These are phyloP conservation scores for Naganishia onofrii DNA, from an alignment of 768 basidiomycete genomes.

Conservation along the genomic window DNA sequence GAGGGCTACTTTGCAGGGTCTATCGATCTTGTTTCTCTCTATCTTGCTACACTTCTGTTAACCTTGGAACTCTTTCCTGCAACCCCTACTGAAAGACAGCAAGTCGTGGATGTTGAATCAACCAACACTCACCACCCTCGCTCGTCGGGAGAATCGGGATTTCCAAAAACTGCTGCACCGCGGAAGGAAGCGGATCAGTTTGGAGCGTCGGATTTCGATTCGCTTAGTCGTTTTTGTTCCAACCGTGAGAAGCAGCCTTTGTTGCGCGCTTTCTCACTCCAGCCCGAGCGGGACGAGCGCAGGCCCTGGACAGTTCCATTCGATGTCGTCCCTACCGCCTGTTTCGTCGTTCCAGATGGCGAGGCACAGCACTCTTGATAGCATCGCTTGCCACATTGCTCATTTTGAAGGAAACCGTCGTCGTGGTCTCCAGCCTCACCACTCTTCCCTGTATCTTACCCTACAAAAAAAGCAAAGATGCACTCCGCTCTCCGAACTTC, in stretches of 20 bases:
- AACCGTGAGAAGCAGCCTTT: background rate
- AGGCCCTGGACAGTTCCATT: background rate
- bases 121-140: no score
- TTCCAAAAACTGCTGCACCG: background rate
- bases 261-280: background rate
- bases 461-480: slow-evolving; percentile 42
- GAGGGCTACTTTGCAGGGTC: no score
- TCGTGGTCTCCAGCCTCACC: slow-evolving; percentile 26
- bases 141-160: background rate
- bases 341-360: slow-evolving; percentile 2
- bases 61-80: no score
- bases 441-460: slow-evolving; percentile 30
- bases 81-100: no score
- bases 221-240: no score
- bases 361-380: background rate
- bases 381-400: slow-evolving; percentile 35
- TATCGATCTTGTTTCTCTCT: no score
- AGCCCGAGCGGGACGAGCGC: background rate
- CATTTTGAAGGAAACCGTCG: slow-evolving; percentile 34
- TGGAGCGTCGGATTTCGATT: no score
- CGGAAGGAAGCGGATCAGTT: no score
- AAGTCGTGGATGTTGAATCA: background rate
- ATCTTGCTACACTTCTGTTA: no score
- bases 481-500: slow-evolving; percentile 49
- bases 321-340: slow-evolving; percentile 7